These are phyloP conservation scores for Phlebiopsis gigantea DNA, from an alignment of 768 basidiomycete genomes.

Conservation along the genomic window DNA sequence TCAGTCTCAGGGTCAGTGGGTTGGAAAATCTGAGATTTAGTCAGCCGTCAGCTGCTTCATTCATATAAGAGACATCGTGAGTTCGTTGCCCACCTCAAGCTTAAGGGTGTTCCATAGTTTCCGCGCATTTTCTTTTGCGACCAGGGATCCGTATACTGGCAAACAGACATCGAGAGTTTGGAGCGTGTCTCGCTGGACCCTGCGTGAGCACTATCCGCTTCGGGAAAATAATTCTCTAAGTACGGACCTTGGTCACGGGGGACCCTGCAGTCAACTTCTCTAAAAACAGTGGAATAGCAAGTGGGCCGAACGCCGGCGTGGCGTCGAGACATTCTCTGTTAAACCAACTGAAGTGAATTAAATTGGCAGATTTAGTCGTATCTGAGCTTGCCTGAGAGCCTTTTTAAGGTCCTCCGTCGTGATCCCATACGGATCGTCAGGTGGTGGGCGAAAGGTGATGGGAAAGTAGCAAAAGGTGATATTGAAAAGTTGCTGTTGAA, in stretches of 20 bases:
- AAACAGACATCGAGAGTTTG: slow-evolving; percentile 72
- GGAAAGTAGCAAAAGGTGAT: slow-evolving; percentile 98
- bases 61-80: too few species aligned
- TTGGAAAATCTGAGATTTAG: slow-evolving; percentile 87
- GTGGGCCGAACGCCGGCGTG: slow-evolving; percentile 73
- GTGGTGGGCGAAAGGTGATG: slow-evolving; percentile 91
- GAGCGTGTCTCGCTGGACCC: slow-evolving; percentile 71
- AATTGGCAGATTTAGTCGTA: not conserved
- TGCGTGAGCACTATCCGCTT: not conserved
- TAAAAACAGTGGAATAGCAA: slow-evolving; percentile 83
- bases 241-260: slow-evolving; percentile 71
- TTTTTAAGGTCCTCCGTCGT: slow-evolving; percentile 78
- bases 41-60: too few species aligned
- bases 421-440: slow-evolving; percentile 91
- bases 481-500: slow-evolving; percentile 84
- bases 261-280: slow-evolving; percentile 88
- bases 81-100: slow-evolving; percentile 73
- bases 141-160: slow-evolving; percentile 72
- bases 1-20: slow-evolving; percentile 78
- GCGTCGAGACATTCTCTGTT: slow-evolving; percentile 66
- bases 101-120: slow-evolving; percentile 91
- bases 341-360: too few species aligned
- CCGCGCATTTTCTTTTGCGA: slow-evolving; percentile 55
- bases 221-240: not conserved
- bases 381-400: slow-evolving; percentile 51